Evolutionary conservation across 352 stramenopile species (phyloP).

Genomic region (Globisporangium takayamanum): DNA sequence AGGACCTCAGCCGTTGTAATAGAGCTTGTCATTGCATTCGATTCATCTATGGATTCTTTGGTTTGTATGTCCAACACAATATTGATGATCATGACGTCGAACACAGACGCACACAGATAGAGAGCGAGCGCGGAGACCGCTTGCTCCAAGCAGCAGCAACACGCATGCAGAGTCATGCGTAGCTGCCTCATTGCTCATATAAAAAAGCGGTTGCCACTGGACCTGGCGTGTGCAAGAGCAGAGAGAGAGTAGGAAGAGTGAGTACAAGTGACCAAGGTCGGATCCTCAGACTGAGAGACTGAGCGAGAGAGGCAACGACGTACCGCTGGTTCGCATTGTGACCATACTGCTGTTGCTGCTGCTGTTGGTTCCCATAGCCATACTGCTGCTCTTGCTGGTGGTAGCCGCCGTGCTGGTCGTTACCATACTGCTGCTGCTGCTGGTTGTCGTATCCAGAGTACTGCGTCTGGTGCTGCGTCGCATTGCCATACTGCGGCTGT

Average conservation of each 20-base stretch:
- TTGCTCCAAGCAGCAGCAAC: too few relatives aligned
- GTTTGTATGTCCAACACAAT: neutral
- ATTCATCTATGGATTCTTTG: neutral
- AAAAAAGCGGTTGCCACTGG: slow-evolving; percentile 3
- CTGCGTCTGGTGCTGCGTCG: slow-evolving; percentile 14
- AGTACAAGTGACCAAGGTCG: neutral
- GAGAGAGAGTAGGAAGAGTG: neutral
- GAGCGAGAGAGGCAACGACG: neutral
- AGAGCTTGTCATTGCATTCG: slow-evolving; percentile 6
- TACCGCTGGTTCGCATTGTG: slow-evolving; percentile 6
- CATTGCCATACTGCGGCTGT: slow-evolving; percentile 9
- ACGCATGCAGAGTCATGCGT: neutral
- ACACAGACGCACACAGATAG: neutral
- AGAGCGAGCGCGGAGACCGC: neutral
- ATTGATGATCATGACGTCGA: neutral
- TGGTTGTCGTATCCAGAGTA: slow-evolving; percentile 1
- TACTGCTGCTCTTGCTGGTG: slow-evolving; percentile 29
- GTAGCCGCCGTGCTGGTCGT: slow-evolving; percentile 11
- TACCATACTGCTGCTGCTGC: slow-evolving; percentile 12
- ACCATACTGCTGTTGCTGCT: slow-evolving; percentile 8
- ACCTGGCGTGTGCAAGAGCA: slow-evolving; percentile 2
- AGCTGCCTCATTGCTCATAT: neutral
- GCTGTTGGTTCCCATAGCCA: neutral
- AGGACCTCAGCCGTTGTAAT: neutral
- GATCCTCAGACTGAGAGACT: too few relatives aligned